Conservation (phyloP, 2,329 filamentous ascomycete species). For the Clonostachys solani region DNA sequence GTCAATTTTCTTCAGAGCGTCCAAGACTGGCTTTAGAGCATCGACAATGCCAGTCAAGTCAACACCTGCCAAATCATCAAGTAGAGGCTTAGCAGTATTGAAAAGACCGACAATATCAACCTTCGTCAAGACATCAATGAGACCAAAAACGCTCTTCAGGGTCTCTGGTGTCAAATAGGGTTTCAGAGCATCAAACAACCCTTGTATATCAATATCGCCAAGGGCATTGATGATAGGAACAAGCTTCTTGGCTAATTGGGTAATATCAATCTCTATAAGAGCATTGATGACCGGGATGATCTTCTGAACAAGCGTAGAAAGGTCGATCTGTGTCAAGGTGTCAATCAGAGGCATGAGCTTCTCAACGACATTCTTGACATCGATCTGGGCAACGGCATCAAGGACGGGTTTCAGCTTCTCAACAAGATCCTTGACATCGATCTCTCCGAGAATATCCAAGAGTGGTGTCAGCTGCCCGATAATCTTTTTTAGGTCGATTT, state of each 20-base stretch:
- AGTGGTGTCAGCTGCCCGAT: conserved; percentile 20
- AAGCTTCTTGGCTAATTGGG: conserved; percentile 28
- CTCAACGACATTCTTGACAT: conserved; percentile 18
- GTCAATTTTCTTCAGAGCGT: conserved; percentile 30
- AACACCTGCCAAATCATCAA: conserved; percentile 24
- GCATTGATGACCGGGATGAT: conserved; percentile 25
- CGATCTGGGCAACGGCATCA: conserved; percentile 19
- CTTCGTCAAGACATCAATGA: conserved; percentile 24
- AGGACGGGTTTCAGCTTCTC: conserved; percentile 21
- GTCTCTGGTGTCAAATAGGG: conserved; percentile 26
- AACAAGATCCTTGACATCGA: conserved; percentile 27
- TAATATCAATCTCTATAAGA: conserved; percentile 27
- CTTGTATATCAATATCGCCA: conserved; percentile 24
- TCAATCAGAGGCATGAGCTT: conserved; percentile 21
- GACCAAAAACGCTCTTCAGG: conserved; percentile 27
- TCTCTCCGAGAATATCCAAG: conserved; percentile 20
- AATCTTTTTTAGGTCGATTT: conserved; percentile 26
- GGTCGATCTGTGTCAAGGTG: conserved; percentile 21
- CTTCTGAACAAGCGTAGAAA: conserved; percentile 13
- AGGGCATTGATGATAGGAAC: conserved; percentile 34
- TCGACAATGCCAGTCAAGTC: conserved; percentile 26
- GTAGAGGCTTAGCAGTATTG: conserved; percentile 25
- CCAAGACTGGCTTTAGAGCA: conserved; percentile 26
- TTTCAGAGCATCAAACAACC: conserved; percentile 22
- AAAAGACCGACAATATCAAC: conserved; percentile 31